A percentile compares a stretch with the other conserved stretches of the same genome.
Conservation (phyloP, 352 stramenopile genomes). For the Globisporangium paddicum region DNA sequence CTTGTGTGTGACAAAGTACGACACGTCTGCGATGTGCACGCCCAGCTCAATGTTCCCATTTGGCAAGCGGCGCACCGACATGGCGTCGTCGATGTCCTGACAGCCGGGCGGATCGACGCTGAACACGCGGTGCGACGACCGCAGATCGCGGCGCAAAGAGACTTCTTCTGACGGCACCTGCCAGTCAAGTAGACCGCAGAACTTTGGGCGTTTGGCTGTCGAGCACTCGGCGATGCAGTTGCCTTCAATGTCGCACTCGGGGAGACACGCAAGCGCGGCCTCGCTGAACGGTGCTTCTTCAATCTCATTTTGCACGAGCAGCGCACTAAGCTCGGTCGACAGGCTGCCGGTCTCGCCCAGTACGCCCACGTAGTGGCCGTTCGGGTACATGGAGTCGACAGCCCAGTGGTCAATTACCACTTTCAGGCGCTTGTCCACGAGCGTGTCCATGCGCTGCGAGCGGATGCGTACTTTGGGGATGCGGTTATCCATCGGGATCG, state of each 20-base stretch:
- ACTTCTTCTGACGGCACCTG: constrained; percentile 49
- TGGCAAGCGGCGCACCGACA: constrained; percentile 70
- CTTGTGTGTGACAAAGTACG: constrained; percentile 96
- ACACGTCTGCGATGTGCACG: constrained; percentile 99
- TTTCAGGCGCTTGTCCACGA: constrained; percentile 80
- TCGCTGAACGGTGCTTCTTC: constrained; percentile 85
- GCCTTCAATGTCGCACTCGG: constrained; percentile 63
- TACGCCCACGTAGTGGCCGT: constrained; percentile 76
- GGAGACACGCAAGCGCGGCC: constrained; percentile 76
- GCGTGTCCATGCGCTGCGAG: constrained; percentile 65
- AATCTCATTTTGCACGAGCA: constrained; percentile 82
- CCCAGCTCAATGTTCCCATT: constrained; percentile 91
- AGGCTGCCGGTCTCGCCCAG: constrained; percentile 56
- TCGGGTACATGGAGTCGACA: constrained; percentile 72
- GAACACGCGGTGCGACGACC: constrained; percentile 71
- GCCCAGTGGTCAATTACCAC: constrained; percentile 80
- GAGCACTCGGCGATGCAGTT: constrained; percentile 67
- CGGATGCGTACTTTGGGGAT: constrained; percentile 78
- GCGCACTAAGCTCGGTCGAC: constrained; percentile 72
- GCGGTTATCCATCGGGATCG: constrained; percentile 79
- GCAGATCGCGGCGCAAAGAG: constrained; percentile 55
- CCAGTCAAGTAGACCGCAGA: constrained; percentile 65
- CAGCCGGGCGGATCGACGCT: constrained; percentile 87
- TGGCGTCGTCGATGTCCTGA: constrained; percentile 90
- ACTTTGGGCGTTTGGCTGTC: constrained; percentile 58